Base-by-base conservation (phyloP, 257 asterid species). In the Nicotiana obtusifolia region DNA sequence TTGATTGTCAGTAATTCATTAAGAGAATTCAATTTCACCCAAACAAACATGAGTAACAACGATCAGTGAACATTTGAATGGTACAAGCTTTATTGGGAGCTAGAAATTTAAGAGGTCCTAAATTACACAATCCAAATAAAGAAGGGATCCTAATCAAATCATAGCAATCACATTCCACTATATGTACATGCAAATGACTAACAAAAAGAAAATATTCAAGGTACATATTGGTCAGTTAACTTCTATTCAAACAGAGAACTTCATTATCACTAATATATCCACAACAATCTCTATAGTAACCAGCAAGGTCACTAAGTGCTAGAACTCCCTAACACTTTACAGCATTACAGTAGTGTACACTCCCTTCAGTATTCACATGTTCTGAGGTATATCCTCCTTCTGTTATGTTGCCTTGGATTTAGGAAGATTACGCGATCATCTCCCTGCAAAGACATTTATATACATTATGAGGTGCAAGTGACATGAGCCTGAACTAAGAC, bases 321-420 rank as follows among this genome's bases (percentile, higher is more conserved):
- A 47, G 28, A 80, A 37, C 28, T 20, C 76, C 49, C 60, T 44
- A 71, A 44, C 69, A 64, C 69, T 13, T 64, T 28, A 62, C 33
- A 47, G 59, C 61, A 73, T 80, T 62, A 67, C 82, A 64, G 35
- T 64, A 80, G 82, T 37, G 82, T 80, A 80, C 77, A 80, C 10
- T 26, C 77, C 62, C 64, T 64, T 26, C 60, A 49, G 64, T 80
- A 80, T 80, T 80, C 83, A 80, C 83, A 80, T 47, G 26, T 80
- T 80, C 14, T 20, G 64, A 57, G n/a, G 35, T 8, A 54, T 54
- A 57, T 57, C 24, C 47, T 52, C 16, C 20, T 22, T 22, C 62
- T 76, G 37, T 31, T 49, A 80, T 47, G 54, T 65, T 26, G 56
- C n/a, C 30, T 24, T 30, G 31, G 35, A 47, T 52, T 28, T 15